These are phyloP conservation scores for Plasmodium adleri DNA, from an alignment of 169 alveolate species.

Conservation along the genomic window DNA sequence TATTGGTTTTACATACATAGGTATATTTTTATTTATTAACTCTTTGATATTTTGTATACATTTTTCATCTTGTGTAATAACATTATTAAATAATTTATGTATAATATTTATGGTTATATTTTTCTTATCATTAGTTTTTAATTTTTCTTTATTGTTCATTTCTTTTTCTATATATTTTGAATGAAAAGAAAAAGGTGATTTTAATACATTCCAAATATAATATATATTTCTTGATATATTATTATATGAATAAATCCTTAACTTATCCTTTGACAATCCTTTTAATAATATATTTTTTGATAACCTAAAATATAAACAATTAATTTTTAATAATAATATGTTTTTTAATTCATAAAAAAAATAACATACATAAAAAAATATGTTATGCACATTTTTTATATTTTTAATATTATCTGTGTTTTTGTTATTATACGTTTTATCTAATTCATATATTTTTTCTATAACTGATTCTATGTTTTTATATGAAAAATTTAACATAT, in stretches of 20 bases:
- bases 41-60: conserved; percentile 10
- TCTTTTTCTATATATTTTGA: neutral
- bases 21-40: conserved; percentile 21
- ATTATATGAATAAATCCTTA: too few relatives aligned
- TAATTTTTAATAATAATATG: neutral
- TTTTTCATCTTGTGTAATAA: neutral
- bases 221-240: too few relatives aligned
- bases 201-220: neutral
- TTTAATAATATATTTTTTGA: conserved; percentile 1
- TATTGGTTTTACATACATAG: conserved; percentile 54
- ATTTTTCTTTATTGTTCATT: neutral
- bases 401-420: neutral
- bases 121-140: conserved; percentile 1
- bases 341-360: neutral
- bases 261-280: too few relatives aligned
- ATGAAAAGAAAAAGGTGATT: neutral
- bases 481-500: neutral
- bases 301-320: neutral
- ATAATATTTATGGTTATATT: neutral
- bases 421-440: conserved; percentile 6
- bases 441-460: conserved; percentile 13
- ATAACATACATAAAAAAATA: neutral
- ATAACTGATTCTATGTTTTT: conserved; percentile 34
- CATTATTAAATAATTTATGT: conserved; percentile 4
- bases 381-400: neutral